Evolutionary conservation across 208 protist species (phyloP), one percentile per base, ranked within the genome.

Genomic region (Trypanosoma mega): DNA sequence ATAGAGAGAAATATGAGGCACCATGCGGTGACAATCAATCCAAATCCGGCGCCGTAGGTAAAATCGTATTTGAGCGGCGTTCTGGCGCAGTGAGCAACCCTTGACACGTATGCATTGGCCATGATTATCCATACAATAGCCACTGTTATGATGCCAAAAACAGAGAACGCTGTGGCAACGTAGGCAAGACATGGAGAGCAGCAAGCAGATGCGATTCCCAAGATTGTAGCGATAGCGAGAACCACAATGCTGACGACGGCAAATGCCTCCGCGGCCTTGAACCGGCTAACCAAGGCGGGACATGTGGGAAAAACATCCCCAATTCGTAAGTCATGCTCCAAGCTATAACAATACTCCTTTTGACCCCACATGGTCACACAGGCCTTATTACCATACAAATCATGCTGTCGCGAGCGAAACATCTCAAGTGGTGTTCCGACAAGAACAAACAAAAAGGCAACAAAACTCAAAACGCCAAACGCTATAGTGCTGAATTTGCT

Each of bases 351-450:
- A 24, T 76, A 66, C 5, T 37, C 16, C 36, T 81, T 84, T 0
- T 33, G 0, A 1, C 78, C 78, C 82, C 82, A 90, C 33, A 85
- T 27, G 0, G 72, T 84, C 44, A 90, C 5, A 63, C 77, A 87
- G 26, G 24, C 36, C 2, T 14, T 69, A 57, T 78, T 70, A 27
- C 59, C 65, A 46, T 70, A 64, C n/a, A 48, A 23, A 2, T 55
- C 21, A 21, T 61, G 27, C 0, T 61, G 27, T 30, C 66, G 58
- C 21, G 24, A 16, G 11, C 72, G 67, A 69, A 80, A 80, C 63
- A 76, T 58, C 50, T 78, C 76, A 48, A 83, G 66, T 26, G 73
- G 60, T 16, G 69, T 78, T 21, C 73, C 80, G 26, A 79, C 60
- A 16, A 80, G 39, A 31, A 78, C 69, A 49, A 76, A 72, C 4